phyloP scores from a whole-genome alignment of 1,284 basidiomycete genomes.

The Cryptococcus deneoformans region DNA sequence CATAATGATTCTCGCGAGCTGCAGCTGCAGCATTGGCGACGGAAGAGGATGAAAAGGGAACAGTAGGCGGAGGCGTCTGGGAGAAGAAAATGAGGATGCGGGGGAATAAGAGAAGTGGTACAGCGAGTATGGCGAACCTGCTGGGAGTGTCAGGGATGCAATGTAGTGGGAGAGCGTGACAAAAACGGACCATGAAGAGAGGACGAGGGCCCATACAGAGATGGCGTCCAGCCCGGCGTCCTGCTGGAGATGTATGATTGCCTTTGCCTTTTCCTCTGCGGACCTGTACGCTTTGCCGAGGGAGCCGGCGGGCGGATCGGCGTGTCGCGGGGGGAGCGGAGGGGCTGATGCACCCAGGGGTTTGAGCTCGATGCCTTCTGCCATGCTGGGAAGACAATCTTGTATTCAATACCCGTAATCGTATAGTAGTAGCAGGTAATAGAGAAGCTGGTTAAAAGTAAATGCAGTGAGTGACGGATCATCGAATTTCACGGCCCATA shows the following conservation, averaged over 20 bases:
- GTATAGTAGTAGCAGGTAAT: too few relatives aligned
- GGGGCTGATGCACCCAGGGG: conserved; percentile 23
- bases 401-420: too few relatives aligned
- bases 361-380: conserved; percentile 27
- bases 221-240: conserved; percentile 39
- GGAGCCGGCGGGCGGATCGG: conserved; percentile 12
- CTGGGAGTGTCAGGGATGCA: neutral
- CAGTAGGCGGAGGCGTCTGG: conserved; percentile 24
- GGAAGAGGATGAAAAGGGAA: conserved; percentile 1
- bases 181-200: neutral
- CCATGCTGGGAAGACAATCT: conserved; percentile 10
- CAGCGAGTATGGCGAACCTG: conserved; percentile 38
- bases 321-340: conserved; percentile 17
- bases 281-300: conserved; percentile 30
- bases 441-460: too few relatives aligned
- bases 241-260: conserved; percentile 30
- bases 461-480: too few relatives aligned
- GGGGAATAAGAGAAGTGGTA: conserved; percentile 46
- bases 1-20: conserved; percentile 36
- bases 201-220: conserved; percentile 30
- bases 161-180: neutral
- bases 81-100: conserved; percentile 48
- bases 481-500: too few relatives aligned
- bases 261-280: conserved; percentile 43
- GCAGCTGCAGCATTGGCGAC: conserved; percentile 11